These are phyloP conservation scores for Pinus tabuliformis DNA, from an alignment of 75 land plant genomes.

Conservation along the genomic window DNA sequence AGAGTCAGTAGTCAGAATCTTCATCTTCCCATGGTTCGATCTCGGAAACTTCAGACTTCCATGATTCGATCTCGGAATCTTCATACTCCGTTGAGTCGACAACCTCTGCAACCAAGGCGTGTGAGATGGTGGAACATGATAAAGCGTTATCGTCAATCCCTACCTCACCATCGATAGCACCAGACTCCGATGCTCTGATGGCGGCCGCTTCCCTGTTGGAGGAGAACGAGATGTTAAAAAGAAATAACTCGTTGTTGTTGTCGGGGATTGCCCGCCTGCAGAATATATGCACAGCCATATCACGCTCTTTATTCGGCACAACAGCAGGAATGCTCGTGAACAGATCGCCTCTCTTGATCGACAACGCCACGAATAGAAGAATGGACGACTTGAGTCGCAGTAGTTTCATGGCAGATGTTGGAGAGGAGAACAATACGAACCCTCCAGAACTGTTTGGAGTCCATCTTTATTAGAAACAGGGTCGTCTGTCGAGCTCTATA, in stretches of 20 bases:
- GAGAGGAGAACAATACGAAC: neutral
- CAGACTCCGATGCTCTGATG: too few relatives aligned
- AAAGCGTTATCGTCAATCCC: neutral
- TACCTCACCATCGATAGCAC: neutral
- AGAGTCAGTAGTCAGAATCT: too few relatives aligned
- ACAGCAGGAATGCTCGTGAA: neutral
- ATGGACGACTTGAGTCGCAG: neutral
- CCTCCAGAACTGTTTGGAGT: constrained; percentile 58
- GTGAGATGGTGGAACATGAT: neutral
- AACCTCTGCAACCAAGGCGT: neutral
- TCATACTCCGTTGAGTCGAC: too few relatives aligned
- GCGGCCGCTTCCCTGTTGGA: constrained; percentile 52
- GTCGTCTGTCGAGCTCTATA: too few relatives aligned
- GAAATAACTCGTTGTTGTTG: constrained; percentile 65
- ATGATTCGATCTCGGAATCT: too few relatives aligned
- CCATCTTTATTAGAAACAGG: constrained; percentile 31
- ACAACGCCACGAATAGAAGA: neutral
- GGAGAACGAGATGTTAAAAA: constrained; percentile 79
- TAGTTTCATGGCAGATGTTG: neutral
- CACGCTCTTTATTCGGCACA: neutral
- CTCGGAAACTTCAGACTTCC: too few relatives aligned
- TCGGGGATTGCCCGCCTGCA: constrained; percentile 78
- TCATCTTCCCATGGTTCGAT: too few relatives aligned
- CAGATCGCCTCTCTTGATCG: constrained; percentile 10
- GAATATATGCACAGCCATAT: constrained; percentile 63